These are phyloP conservation scores for Pseudopithomyces chartarum DNA, from an alignment of 2,329 filamentous ascomycete species.

Conservation along the genomic window DNA sequence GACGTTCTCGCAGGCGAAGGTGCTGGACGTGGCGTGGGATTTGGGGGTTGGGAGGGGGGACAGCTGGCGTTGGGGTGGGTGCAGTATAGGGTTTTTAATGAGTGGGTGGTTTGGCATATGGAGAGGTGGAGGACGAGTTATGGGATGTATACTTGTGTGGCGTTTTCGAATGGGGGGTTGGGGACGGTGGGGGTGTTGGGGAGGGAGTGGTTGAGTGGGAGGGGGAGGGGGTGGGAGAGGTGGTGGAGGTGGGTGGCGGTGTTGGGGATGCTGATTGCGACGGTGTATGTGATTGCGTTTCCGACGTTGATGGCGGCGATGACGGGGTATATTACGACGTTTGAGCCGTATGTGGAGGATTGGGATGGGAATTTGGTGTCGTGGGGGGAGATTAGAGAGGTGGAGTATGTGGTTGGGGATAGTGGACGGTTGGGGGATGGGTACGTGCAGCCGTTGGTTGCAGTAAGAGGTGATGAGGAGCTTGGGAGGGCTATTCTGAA, in stretches of 20 bases:
- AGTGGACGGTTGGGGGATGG: conserved; percentile 18
- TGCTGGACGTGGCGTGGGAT: conserved; percentile 47
- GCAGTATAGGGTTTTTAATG: conserved; percentile 46
- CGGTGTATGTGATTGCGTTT: conserved; percentile 41
- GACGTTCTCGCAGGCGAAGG: conserved; percentile 43
- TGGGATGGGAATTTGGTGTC: conserved; percentile 30
- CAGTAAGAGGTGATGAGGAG: conserved; percentile 12
- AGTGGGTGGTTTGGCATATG: conserved; percentile 43
- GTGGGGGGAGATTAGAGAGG: conserved; percentile 18
- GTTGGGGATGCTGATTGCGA: conserved; percentile 36
- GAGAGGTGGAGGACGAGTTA: conserved; percentile 38
- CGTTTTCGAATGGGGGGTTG: conserved; percentile 35
- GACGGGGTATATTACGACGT: conserved; percentile 46
- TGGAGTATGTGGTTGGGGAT: conserved; percentile 25
- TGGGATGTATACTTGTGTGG: conserved; percentile 34
- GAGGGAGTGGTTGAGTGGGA: conserved; percentile 34
- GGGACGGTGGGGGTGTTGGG: conserved; percentile 37
- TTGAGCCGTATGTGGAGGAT: conserved; percentile 35
- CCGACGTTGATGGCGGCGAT: conserved; percentile 46
- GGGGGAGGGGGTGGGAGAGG: conserved; percentile 24
- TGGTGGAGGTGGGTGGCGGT: conserved; percentile 42
- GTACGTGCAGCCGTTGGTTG: conserved; percentile 19
- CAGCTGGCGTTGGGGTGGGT: conserved; percentile 40
- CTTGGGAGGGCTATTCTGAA: conserved; percentile 15
- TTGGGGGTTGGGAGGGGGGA: conserved; percentile 43